Percentiles rank a stretch among this genome's conserved stretches.
phyloP scores from a whole-genome alignment of 2,329 filamentous ascomycete species.

The Xylariomycetidae sp. region DNA sequence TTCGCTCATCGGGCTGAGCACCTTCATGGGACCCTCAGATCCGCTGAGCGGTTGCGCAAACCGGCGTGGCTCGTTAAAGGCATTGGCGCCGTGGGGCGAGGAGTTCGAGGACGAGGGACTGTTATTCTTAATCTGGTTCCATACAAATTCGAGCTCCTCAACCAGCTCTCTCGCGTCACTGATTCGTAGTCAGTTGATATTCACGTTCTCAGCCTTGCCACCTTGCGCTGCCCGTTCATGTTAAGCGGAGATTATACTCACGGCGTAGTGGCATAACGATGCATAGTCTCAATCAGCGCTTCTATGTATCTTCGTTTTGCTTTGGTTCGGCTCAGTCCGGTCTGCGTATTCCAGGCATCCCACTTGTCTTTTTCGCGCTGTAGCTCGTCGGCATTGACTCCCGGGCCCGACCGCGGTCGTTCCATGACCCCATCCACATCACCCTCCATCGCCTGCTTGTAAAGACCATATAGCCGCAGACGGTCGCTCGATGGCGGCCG shows the following conservation, averaged over 20 bases:
- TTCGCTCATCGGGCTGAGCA: constrained; percentile 83
- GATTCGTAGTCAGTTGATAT: constrained; percentile 8
- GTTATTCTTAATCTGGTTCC: constrained; percentile 95
- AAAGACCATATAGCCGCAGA: constrained; percentile 91
- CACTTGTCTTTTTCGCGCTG: constrained; percentile 65
- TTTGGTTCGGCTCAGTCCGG: constrained; percentile 78
- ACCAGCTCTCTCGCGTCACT: constrained; percentile 84
- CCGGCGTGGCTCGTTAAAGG: constrained; percentile 34
- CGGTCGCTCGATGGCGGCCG: constrained; percentile 82
- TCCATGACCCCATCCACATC: constrained; percentile 94
- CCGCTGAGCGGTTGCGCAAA: constrained; percentile 45
- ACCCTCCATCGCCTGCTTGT: constrained; percentile 99
- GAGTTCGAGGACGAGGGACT: constrained; percentile 59
- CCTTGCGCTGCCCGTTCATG: too few relatives aligned
- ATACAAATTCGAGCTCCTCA: constrained; percentile 95
- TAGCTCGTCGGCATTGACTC: constrained; percentile 48
- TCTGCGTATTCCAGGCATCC: constrained; percentile 94
- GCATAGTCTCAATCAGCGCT: constrained; percentile 93
- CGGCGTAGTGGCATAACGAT: constrained; percentile 85
- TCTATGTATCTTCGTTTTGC: constrained; percentile 93
- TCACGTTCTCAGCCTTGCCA: background rate
- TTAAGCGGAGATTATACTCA: too few relatives aligned
- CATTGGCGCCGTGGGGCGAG: constrained; percentile 42
- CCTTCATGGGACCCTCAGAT: constrained; percentile 56
- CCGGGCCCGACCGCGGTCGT: constrained; percentile 55